Evolutionary conservation across 352 stramenopile species (phyloP).

Genomic region (Phytophthora idaei): DNA sequence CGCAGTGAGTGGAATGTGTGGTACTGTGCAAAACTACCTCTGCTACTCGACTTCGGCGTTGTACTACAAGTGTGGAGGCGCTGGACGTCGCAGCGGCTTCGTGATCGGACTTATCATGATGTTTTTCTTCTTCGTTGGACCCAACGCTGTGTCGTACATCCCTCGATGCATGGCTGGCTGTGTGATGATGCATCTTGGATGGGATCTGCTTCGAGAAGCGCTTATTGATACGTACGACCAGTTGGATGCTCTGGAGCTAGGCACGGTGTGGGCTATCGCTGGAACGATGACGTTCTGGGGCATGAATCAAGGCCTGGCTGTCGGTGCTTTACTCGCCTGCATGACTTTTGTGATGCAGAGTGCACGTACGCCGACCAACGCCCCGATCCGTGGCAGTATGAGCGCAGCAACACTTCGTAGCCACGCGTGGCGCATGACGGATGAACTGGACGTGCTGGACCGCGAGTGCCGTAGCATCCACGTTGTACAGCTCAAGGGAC

Average conservation of each 20-base stretch:
- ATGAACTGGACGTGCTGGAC: slow-evolving; percentile 82
- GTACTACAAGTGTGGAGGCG: slow-evolving; percentile 90
- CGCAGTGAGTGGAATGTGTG: slow-evolving; percentile 79
- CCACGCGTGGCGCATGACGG: slow-evolving; percentile 69
- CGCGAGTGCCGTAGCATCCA: slow-evolving; percentile 84
- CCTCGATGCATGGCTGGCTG: slow-evolving; percentile 93
- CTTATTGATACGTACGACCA: slow-evolving; percentile 88
- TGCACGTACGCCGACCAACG: slow-evolving; percentile 80
- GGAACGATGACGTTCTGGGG: slow-evolving; percentile 93
- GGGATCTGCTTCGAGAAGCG: slow-evolving; percentile 91
- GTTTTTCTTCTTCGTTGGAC: slow-evolving; percentile 90
- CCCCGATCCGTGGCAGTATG: slow-evolving; percentile 92
- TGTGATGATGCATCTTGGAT: slow-evolving; percentile 91
- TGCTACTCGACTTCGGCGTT: slow-evolving; percentile 87
- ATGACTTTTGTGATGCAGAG: slow-evolving; percentile 92
- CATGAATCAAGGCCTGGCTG: slow-evolving; percentile 91
- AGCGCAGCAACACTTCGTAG: slow-evolving; percentile 90
- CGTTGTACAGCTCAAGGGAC: slow-evolving; percentile 75
- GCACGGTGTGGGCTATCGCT: slow-evolving; percentile 90
- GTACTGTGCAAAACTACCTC: slow-evolving; percentile 92
- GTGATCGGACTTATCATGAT: slow-evolving; percentile 73
- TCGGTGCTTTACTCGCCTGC: slow-evolving; percentile 87
- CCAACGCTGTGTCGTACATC: slow-evolving; percentile 84
- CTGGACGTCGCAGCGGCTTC: slow-evolving; percentile 66
- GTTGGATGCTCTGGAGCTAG: slow-evolving; percentile 90